Evolutionary conservation across 306 rosid genomes (phyloP).

Genomic region (Citrullus colocynthis): DNA sequence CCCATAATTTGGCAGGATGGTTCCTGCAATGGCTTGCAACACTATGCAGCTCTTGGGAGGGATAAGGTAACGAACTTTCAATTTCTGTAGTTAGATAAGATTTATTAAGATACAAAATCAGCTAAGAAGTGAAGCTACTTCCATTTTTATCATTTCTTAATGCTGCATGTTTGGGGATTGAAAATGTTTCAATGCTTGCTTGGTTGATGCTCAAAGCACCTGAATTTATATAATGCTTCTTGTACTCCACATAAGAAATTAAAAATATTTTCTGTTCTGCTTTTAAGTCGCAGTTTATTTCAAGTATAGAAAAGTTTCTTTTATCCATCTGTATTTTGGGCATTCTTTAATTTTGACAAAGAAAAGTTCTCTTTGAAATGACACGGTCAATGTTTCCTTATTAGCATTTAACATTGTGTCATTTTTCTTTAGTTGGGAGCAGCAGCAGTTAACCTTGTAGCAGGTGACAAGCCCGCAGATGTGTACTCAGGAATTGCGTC

Average conservation of each 20-base stretch:
- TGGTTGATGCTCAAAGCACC: neutral
- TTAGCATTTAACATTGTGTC: neutral
- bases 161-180: neutral
- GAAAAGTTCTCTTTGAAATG: neutral
- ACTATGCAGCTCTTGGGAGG: constrained; percentile 98
- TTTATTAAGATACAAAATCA: neutral
- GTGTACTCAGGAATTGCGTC: constrained; percentile 92
- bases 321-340: neutral
- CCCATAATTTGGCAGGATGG: constrained; percentile 62
- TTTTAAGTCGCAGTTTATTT: neutral
- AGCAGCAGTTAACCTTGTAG: constrained; percentile 85
- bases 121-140: neutral
- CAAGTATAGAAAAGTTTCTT: neutral
- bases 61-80: constrained; percentile 56
- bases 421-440: constrained; percentile 71
- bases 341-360: neutral
- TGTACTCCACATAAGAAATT: neutral
- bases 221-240: neutral
- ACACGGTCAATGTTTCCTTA: neutral
- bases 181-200: neutral
- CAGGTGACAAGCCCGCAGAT: constrained; percentile 86
- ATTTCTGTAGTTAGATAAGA: neutral
- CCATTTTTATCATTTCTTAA: neutral
- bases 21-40: constrained; percentile 98
- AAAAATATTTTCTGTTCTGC: neutral